These are phyloP conservation scores for Populus hybrid DNA, from an alignment of 441 rosid species.

Conservation along the genomic window DNA sequence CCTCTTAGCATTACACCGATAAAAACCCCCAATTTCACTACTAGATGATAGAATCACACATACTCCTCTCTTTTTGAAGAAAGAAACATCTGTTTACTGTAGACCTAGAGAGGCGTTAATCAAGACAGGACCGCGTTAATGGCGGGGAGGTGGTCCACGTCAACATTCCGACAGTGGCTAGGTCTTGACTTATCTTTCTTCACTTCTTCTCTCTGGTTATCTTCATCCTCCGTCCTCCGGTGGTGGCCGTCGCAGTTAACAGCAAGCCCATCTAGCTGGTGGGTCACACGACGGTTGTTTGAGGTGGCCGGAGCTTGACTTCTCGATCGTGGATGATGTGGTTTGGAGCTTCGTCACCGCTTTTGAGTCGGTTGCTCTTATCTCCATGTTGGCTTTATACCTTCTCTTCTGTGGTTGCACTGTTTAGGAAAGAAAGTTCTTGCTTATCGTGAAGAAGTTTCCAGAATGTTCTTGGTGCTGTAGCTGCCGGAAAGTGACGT, in stretches of 20 bases:
- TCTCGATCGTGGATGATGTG: constrained; percentile 61
- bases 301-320: constrained; percentile 37
- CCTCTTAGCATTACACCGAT: not conserved
- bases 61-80: not conserved
- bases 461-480: not conserved
- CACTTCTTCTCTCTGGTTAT: constrained; percentile 20
- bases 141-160: constrained; percentile 34
- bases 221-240: constrained; percentile 7
- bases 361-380: constrained; percentile 80
- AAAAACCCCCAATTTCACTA: not conserved
- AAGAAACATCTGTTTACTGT: not conserved
- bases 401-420: constrained; percentile 90
- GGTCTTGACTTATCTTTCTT: constrained; percentile 23
- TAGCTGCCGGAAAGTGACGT: not conserved
- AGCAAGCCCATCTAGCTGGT: constrained; percentile 6
- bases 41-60: not conserved
- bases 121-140: constrained; percentile 17
- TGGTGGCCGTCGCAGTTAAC: constrained; percentile 25
- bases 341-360: constrained; percentile 69
- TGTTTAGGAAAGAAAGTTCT: constrained; percentile 23
- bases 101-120: not conserved
- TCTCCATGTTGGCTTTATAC: constrained; percentile 86
- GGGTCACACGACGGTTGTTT: not conserved
- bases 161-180: constrained; percentile 39
- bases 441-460: not conserved